Evolutionary conservation across 1,139 yeast species (phyloP), one percentile per base, ranked within the genome.

Genomic region (Pichia sp.): DNA sequence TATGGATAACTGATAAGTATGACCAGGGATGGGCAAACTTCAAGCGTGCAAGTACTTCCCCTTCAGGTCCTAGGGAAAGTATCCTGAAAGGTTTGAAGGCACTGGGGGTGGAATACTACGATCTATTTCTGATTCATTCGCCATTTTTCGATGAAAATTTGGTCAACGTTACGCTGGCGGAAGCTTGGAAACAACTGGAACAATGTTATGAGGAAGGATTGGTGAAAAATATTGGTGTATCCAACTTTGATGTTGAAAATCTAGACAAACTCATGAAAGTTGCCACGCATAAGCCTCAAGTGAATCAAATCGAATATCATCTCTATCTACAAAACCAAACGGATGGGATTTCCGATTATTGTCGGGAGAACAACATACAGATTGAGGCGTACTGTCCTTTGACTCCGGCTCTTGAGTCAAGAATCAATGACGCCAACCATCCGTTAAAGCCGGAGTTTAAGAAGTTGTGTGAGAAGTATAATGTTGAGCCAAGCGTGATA

Each of bases 301-400:
- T 84, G 46, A 83, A 85, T 69, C 93, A 87, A 69, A 84, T 87
- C 62, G 93, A 87, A 67, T 84, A 72, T 70, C 78, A 78, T 64
- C 81, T 88, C 1, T 84, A 84, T 65, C 75, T 85, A 62, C 90
- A 84, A 63, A 76, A 84, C 64, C 90, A 86, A 69, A 60, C 88
- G 10, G 82, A 85, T 0, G 87, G 82, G 65, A 73, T 81, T 45
- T 70, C 75, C 47, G 72, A 77, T n/a, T 80, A 68, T 62, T 72
- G 77, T 47, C 66, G 70, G 48, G 62, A 74, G 34, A 63, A 81
- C 54, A 73, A 69, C 10, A 78, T 81, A 47, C 67, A 75, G 56
- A 63, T 80, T 16, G 81, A 77, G 60, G 83, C 81, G 1, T 81
- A 77, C 61, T 77, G 81, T 23, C 83, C 84, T 2, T 71, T 81